phyloP scores from a whole-genome alignment of 2,329 filamentous ascomycete genomes.

The Bretziella fagacearum region DNA sequence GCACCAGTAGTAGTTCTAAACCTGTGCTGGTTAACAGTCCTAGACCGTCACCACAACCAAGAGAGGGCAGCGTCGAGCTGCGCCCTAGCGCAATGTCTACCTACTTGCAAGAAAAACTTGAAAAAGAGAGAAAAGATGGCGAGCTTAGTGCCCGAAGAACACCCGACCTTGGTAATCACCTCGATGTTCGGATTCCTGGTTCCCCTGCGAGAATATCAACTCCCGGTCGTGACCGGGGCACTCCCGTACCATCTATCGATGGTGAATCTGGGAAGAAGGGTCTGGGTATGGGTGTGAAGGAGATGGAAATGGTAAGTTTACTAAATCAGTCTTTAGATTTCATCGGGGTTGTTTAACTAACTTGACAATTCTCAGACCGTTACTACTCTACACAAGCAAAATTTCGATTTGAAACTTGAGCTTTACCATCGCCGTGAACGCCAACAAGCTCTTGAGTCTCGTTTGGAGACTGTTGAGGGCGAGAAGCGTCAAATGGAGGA shows the following conservation, averaged over 20 bases:
- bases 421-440: constrained; percentile 51
- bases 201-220: constrained; percentile 12
- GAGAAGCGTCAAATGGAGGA: constrained; percentile 38
- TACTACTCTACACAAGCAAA: constrained; percentile 55
- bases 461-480: constrained; percentile 36
- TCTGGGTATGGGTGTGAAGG: constrained; percentile 38
- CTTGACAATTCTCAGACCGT: constrained; percentile 28
- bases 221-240: constrained; percentile 9
- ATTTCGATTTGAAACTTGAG: constrained; percentile 61
- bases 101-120: constrained; percentile 39
- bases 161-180: constrained; percentile 8
- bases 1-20: constrained; percentile 23
- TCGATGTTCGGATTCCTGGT: constrained; percentile 9
- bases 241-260: constrained; percentile 19
- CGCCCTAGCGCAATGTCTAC: constrained; percentile 29
- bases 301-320: constrained; percentile 45
- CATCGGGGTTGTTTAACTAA: constrained; percentile 6
- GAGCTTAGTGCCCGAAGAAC: constrained; percentile 11
- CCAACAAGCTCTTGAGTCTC: constrained; percentile 41
- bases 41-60: constrained; percentile 25
- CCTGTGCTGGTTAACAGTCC: constrained; percentile 23
- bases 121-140: constrained; percentile 25
- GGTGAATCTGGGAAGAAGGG: constrained; percentile 29
- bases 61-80: constrained; percentile 26
- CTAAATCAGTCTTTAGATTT: neutral